Percentiles rank a stretch among this genome's conserved stretches.
phyloP scores from a whole-genome alignment of 257 asterid genomes.

The Solanum okadae region DNA sequence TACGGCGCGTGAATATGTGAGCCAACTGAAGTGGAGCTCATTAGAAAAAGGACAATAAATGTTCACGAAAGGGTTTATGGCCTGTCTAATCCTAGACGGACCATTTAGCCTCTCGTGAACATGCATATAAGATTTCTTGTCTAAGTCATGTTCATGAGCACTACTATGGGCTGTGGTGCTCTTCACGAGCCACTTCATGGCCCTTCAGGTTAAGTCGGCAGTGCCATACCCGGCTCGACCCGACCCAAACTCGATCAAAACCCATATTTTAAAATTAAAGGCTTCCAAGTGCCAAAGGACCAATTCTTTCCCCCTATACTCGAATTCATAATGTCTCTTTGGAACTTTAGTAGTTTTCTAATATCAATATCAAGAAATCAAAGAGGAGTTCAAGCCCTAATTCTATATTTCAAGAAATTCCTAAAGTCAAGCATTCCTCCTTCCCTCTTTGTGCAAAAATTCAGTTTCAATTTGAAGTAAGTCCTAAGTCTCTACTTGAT shows the following conservation, averaged over 20 bases:
- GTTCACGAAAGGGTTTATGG: background rate
- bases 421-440: too few species aligned
- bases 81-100: too few species aligned
- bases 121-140: background rate
- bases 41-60: background rate
- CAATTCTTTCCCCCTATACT: background rate
- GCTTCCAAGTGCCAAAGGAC: background rate
- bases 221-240: background rate
- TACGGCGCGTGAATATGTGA: background rate
- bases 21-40: too few species aligned
- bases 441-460: background rate
- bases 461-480: background rate
- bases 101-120: background rate
- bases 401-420: background rate
- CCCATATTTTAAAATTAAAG: background rate
- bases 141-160: background rate
- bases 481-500: background rate
- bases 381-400: background rate
- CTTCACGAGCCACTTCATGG: background rate
- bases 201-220: background rate
- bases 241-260: background rate
- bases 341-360: background rate
- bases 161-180: background rate
- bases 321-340: background rate
- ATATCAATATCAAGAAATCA: too few species aligned